Base-by-base conservation (phyloP, 2,329 filamentous ascomycete species). In the Cladosporium sp. region DNA sequence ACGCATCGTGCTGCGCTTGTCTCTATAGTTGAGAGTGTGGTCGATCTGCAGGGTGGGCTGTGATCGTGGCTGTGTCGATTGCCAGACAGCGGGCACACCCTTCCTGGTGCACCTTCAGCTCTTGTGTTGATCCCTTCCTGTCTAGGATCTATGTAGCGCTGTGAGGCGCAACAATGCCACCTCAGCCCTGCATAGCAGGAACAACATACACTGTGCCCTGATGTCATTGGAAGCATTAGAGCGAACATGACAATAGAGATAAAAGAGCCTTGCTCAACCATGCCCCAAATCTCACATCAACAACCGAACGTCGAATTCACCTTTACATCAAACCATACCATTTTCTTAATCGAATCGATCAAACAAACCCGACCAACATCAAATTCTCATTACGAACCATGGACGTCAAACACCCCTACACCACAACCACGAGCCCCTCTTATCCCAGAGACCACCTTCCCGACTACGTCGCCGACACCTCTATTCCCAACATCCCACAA, bases 31-130 rank as follows among this genome's bases (percentile, higher is more conserved):
- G 25, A 28, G 25, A 28, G 25, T 28, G 25, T 24, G 20, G 7
- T 28, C 42, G 42, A 45, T 45, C 42, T 9, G 8, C 22, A 45
- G 22, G 3, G 24, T 4, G 42, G 25, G 42, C 19, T 9, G 42
- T 22, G 42, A 28, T 28, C 19, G 45, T 32, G 45, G 45, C 45
- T 48, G 45, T 48, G 44, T 48, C 44, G 44, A 34, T 48, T 48
- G 24, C 24, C n/a, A 13, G 4, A n/a, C 35, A 6, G 35, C 35
- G 35, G 12, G 4, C 15, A 2, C 5, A 32, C 7, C 44, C 3
- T 32, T 32, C 3, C 8, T 28, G 24, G 22, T 19, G 28, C 28
- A 35, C n/a, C 6, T 45, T 28, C 42, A 45, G 42, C 42, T 12
- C 42, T 4, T 4, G 12, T n/a, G 42, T 10, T 25, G 45, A 48